A percentile compares a stretch with the other conserved stretches of the same genome.
Evolutionary conservation across 805 yeast species (phyloP).

Genomic region (Candida maris): DNA sequence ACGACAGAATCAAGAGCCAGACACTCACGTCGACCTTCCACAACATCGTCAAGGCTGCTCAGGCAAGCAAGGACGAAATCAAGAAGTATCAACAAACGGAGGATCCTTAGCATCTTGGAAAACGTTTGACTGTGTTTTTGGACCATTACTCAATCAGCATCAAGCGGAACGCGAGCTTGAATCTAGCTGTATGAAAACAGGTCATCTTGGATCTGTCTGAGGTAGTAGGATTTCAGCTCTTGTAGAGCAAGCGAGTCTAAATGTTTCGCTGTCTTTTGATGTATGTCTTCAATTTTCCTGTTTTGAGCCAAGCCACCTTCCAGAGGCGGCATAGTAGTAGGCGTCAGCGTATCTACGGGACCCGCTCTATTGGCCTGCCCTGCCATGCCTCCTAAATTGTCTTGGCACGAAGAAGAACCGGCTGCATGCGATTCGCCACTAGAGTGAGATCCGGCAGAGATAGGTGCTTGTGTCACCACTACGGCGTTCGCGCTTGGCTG

Average conservation of each 20-base stretch:
- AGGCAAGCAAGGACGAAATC: conserved; percentile 29
- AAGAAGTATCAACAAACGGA: conserved; percentile 25
- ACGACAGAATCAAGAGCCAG: conserved; percentile 20
- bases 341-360: not conserved
- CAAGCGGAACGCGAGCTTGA: too few relatives aligned
- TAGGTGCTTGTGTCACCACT: conserved; percentile 2
- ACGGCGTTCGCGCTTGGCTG: not conserved
- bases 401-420: not conserved
- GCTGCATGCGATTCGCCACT: not conserved
- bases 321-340: not conserved
- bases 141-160: too few relatives aligned
- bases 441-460: conserved; percentile 7
- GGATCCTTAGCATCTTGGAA: conserved; percentile 9
- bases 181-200: conserved; percentile 12
- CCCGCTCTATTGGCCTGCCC: not conserved
- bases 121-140: too few relatives aligned
- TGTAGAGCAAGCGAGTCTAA: conserved; percentile 12
- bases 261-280: conserved; percentile 5
- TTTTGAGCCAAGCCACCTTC: not conserved
- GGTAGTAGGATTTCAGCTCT: conserved; percentile 11
- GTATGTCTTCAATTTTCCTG: conserved; percentile 1
- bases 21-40: conserved; percentile 30
- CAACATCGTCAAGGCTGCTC: conserved; percentile 30
- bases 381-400: not conserved
- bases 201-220: conserved; percentile 17